Evolutionary conservation across 306 rosid species (phyloP), one percentile per base, ranked within the genome.

Genomic region (Purshia tridentata): DNA sequence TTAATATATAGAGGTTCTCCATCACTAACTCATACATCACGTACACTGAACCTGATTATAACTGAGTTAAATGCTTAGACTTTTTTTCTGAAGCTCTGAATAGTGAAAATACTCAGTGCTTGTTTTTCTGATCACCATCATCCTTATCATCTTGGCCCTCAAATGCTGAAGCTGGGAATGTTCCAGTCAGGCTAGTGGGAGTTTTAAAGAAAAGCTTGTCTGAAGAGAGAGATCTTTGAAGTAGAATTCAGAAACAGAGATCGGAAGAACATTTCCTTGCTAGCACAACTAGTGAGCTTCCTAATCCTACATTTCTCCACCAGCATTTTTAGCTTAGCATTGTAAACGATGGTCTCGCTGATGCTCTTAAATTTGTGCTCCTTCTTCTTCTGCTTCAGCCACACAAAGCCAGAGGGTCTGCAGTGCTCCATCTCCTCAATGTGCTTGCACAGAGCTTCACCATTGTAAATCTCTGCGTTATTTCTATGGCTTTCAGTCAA

Each of bases 361-460:
- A 10, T 67, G 23, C 6, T 51, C 59, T 16, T 50, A 12, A 67
- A 8, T 19, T 13, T 16, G 16, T 9, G 71, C 56, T 66, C 71
- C 12, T 13, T 45, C 41, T 65, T 22, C 61, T 22, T 15, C 35
- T 67, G 58, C 58, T 49, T 49, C 46, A 67, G 46, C 72, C 47
- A 8, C 37, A 67, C 35, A 16, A 50, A 29, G 16, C 47, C 71
- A 0, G 70, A 46, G 37, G 70, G 12, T 14, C 70, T 13, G 42
- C 13, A 42, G 45, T 48, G 22, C 57, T 56, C 72, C 22, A 9
- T 46, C 46, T 29, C 47, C 58, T 50, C 7, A 20, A 49, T 65
- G 44, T 67, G 72, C 60, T 68, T 51, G 47, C 60, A n/a, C n/a
- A 37, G 12, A 9, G 35, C 35, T 68, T 68, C 72, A n/a, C 60